Base-by-base conservation (phyloP, 2,329 filamentous ascomycete species). In the Fusarium subtropicale region DNA sequence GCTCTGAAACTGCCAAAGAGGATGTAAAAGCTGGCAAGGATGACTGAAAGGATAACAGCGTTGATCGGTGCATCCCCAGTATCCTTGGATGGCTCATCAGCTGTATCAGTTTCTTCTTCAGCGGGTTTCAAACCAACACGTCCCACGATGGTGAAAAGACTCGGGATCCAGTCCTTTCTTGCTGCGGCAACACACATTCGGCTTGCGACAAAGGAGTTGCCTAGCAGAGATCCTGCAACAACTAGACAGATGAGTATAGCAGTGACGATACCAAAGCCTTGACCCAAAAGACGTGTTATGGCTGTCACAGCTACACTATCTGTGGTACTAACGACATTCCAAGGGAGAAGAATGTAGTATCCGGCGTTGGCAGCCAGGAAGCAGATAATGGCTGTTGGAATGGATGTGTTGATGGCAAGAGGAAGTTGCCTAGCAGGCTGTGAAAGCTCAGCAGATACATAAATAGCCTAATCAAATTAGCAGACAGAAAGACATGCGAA, bases 301-400 rank as follows among this genome's bases (percentile, higher is more conserved):
- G 81, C 88, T 7, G 88, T 88, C 81, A 90, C 88, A 5, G 88
- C 88, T 1, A 90, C 85, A 24, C 87, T 89, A 64, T 90, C 86
- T 0, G 85, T 89, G 0, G 82, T 85, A 0, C 87, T 86, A 3
- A 90, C 79, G 1, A 85, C 79, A 24, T 84, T 75, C 88, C 88
- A 90, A 0, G 88, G 87, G 0, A 91, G 80, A 3, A 90, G 79
- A 22, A 90, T 81, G 67, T 90, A 90, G 75, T 90, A 90, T 3
- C 87, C 84, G 0, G 87, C 80, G 66, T 90, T 91, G 2, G 88
- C 85, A 1, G 85, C 80, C 30, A 90, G 80, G 72, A 89, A 90
- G 60, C 86, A 88, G 3, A 85, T 62, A 0, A 90, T 83, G 20
- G 90, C 88, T 1, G 86, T 86, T 1, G 87, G 84, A 33, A 90